Conservation (phyloP, 2,329 filamentous ascomycete species). For the Elsinoe ampelina region DNA sequence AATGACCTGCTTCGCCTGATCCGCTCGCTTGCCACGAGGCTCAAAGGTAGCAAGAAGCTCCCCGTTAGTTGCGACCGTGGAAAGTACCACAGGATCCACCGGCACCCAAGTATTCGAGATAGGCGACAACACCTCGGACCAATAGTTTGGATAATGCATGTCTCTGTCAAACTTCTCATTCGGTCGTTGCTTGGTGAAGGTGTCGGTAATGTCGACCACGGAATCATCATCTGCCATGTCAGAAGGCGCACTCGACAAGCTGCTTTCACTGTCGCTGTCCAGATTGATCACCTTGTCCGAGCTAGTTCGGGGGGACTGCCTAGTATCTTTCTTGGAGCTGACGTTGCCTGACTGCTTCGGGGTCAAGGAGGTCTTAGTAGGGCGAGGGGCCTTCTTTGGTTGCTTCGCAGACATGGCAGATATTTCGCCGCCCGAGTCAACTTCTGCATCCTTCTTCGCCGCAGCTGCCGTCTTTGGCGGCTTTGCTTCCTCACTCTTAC, state of each 20-base stretch:
- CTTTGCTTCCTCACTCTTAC: conserved; percentile 70
- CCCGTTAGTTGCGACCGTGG: conserved; percentile 60
- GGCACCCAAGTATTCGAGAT: conserved; percentile 69
- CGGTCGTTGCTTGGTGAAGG: conserved; percentile 34
- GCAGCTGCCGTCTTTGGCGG: conserved; percentile 33
- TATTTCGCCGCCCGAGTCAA: conserved; percentile 6
- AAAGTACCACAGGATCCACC: conserved; percentile 64
- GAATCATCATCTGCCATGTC: conserved; percentile 39
- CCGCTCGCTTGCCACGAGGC: conserved; percentile 71
- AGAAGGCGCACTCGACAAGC: conserved; percentile 34
- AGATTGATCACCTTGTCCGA: conserved; percentile 28
- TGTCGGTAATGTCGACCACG: conserved; percentile 46
- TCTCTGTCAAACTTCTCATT: conserved; percentile 58
- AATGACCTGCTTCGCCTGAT: conserved; percentile 79
- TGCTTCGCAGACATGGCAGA: conserved; percentile 13
- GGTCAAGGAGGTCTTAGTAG: conserved; percentile 15
- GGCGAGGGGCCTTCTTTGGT: conserved; percentile 12
- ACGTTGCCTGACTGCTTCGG: conserved; percentile 22
- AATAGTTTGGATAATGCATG: conserved; percentile 78
- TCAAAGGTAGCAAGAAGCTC: conserved; percentile 69
- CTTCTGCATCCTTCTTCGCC: conserved; percentile 14
- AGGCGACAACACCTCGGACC: conserved; percentile 82
- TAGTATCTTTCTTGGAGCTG: conserved; percentile 25
- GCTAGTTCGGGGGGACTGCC: conserved; percentile 15
- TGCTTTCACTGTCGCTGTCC: conserved; percentile 39